Percentiles rank a stretch among this genome's conserved stretches.
These are phyloP conservation scores for Plenodomus tracheiphilus DNA, from an alignment of 2,329 filamentous ascomycete species.

Conservation along the genomic window DNA sequence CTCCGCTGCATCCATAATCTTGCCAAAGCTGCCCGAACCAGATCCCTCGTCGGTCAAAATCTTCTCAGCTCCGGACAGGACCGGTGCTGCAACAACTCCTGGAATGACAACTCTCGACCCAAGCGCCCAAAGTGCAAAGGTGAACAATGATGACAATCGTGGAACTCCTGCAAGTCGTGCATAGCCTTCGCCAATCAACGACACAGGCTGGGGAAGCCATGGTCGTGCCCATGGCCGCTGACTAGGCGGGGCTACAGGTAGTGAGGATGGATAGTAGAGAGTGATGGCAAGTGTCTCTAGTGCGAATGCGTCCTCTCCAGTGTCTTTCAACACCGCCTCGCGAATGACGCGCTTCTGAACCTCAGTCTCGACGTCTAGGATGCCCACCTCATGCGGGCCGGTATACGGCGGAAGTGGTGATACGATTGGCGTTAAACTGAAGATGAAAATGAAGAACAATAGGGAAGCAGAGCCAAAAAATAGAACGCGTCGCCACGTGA, in stretches of 20 bases:
- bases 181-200: slow-evolving; percentile 49
- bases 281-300: slow-evolving; percentile 51
- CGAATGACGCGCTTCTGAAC: slow-evolving; percentile 40
- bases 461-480: slow-evolving; percentile 32
- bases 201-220: slow-evolving; percentile 51
- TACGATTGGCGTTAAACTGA: slow-evolving; percentile 48
- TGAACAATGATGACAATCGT: slow-evolving; percentile 41
- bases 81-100: slow-evolving; percentile 48
- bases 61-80: slow-evolving; percentile 33
- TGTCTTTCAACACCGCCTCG: slow-evolving; percentile 44
- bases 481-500: slow-evolving; percentile 28
- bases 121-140: slow-evolving; percentile 47
- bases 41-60: slow-evolving; percentile 24
- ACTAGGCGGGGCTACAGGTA: slow-evolving; percentile 19
- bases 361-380: slow-evolving; percentile 50
- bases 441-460: slow-evolving; percentile 42
- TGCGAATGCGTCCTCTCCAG: slow-evolving; percentile 47
- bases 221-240: slow-evolving; percentile 43
- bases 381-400: slow-evolving; percentile 49
- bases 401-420: slow-evolving; percentile 48
- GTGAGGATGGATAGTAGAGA: slow-evolving; percentile 50
- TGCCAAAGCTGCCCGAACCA: slow-evolving; percentile 16
- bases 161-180: slow-evolving; percentile 47
- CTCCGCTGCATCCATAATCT: slow-evolving; percentile 19
- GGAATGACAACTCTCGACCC: slow-evolving; percentile 49